Conservation (phyloP, 2,329 filamentous ascomycete species). For the Teratosphaeria destructans region DNA sequence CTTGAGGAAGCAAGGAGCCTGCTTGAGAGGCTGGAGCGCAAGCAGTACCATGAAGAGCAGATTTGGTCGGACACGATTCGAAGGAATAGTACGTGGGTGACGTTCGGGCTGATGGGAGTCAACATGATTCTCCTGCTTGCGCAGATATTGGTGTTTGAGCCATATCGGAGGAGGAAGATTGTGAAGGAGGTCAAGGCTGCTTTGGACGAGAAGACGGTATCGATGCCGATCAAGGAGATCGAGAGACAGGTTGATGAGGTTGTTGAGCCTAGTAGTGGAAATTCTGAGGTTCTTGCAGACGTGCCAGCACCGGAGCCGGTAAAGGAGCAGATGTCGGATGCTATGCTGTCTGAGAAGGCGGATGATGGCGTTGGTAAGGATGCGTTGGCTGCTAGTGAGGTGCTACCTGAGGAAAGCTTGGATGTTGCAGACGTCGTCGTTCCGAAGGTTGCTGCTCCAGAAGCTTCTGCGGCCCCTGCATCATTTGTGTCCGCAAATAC, state of each 20-base stretch:
- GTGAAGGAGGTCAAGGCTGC: conserved; percentile 65
- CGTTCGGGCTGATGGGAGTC: conserved; percentile 94
- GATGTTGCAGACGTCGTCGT: conserved; percentile 2
- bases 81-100: conserved; percentile 94
- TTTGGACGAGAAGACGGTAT: conserved; percentile 56
- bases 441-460: background rate
- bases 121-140: conserved; percentile 84
- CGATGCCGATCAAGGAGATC: conserved; percentile 6
- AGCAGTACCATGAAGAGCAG: conserved; percentile 95
- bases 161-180: conserved; percentile 73
- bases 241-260: conserved; percentile 16
- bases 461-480: background rate
- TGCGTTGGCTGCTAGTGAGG: conserved; percentile 11
- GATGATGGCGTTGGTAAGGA: conserved; percentile 2
- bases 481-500: background rate
- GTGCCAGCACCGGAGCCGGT: background rate
- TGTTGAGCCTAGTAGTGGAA: conserved; percentile 7
- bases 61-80: conserved; percentile 98
- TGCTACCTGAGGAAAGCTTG: conserved; percentile 15
- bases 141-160: conserved; percentile 66
- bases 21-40: conserved; percentile 73
- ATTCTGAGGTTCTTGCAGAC: background rate
- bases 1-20: conserved; percentile 67
- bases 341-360: conserved; percentile 2
- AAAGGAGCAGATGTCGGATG: background rate